These are phyloP conservation scores for Cryptococcus sp. DNA, from an alignment of 1,284 basidiomycete genomes.

Conservation along the genomic window DNA sequence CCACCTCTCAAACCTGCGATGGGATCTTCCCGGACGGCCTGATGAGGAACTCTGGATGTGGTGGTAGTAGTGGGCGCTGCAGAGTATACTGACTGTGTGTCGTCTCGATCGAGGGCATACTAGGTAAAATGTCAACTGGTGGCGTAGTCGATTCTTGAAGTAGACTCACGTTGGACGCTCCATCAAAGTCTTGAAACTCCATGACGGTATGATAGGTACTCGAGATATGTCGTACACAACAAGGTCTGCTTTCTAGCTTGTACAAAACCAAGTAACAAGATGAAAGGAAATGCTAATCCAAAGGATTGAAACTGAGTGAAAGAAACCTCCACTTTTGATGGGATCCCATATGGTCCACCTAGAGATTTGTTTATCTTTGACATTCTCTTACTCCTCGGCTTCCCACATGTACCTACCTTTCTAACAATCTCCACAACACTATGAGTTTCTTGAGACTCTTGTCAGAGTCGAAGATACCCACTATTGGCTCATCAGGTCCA, in stretches of 20 bases:
- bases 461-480: not conserved
- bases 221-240: no score
- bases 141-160: conserved; percentile 44
- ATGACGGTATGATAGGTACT: not conserved
- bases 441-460: not conserved
- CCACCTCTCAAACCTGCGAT: conserved; percentile 1
- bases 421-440: not conserved
- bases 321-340: not conserved
- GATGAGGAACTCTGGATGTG: conserved; percentile 9
- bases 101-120: conserved; percentile 55
- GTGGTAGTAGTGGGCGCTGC: conserved; percentile 22
- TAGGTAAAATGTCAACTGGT: conserved; percentile 46
- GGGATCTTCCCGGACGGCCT: not conserved
- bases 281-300: not conserved
- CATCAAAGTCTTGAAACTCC: conserved; percentile 57
- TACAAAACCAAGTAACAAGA: no score
- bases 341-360: not conserved
- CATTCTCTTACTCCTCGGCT: not conserved
- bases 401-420: not conserved
- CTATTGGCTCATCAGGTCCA: not conserved
- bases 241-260: no score
- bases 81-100: conserved; percentile 68
- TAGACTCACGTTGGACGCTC: conserved; percentile 34
- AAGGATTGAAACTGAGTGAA: not conserved
- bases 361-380: not conserved